Conservation (phyloP, 331 rosid genomes). For the Ulmus americana region DNA sequence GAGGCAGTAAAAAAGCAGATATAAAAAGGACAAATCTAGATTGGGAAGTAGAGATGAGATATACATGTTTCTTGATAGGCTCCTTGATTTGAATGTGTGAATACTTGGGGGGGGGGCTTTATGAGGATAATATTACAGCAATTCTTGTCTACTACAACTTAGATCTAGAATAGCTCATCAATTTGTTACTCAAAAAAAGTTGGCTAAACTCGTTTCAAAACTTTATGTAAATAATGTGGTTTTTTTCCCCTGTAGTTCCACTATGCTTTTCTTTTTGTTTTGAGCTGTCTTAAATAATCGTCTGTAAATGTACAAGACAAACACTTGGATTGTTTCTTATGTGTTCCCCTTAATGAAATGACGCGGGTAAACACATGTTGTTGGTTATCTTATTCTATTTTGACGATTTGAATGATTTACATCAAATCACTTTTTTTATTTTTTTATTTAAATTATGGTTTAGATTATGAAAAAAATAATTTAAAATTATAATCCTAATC, state of each 20-base stretch:
- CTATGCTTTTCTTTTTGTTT: background rate
- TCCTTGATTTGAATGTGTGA: background rate
- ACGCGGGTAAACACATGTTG: too few species aligned
- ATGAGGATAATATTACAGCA: background rate
- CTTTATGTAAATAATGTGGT: slow-evolving; percentile 1
- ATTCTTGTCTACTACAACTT: background rate
- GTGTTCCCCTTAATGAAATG: too few species aligned
- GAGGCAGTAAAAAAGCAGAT: slow-evolving; percentile 3
- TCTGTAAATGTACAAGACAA: background rate
- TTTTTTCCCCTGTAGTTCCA: background rate
- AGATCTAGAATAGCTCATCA: background rate
- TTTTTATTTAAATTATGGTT: too few species aligned
- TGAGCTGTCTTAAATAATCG: background rate
- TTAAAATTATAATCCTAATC: too few species aligned
- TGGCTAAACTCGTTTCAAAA: background rate
- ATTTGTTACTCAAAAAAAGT: background rate
- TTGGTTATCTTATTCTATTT: too few species aligned
- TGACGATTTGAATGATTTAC: too few species aligned
- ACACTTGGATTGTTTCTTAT: too few species aligned
- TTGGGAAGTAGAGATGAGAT: background rate
- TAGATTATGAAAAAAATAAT: too few species aligned
- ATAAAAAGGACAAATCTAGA: background rate
- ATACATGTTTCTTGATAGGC: slow-evolving; percentile 5
- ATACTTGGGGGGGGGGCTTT: background rate
- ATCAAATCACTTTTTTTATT: too few species aligned